Evolutionary conservation across 2,329 filamentous ascomycete genomes (phyloP).

Genomic region (Lachnellula subtilissima): DNA sequence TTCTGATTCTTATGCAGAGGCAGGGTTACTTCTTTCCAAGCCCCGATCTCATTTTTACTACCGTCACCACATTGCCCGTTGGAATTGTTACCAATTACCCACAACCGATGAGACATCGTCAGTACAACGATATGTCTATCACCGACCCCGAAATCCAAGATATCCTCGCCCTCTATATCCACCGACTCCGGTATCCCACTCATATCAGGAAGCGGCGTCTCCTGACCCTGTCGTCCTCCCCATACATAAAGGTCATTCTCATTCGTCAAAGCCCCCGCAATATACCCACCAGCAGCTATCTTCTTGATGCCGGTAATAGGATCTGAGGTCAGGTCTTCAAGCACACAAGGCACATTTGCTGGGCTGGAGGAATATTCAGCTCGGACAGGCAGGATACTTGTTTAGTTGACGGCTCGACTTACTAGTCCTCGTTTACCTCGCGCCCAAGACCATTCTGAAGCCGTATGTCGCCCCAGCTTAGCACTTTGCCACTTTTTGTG

Average conservation of each 20-base stretch:
- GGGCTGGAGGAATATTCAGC: slow-evolving; percentile 32
- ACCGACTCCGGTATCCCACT: slow-evolving; percentile 19
- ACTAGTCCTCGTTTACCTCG: slow-evolving; percentile 29
- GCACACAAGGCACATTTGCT: slow-evolving; percentile 40
- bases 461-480: slow-evolving; percentile 52
- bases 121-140: slow-evolving; percentile 55
- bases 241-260: slow-evolving; percentile 58
- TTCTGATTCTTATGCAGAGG: slow-evolving; percentile 17
- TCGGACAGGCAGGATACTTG: neutral
- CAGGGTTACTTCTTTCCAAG: slow-evolving; percentile 26
- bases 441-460: slow-evolving; percentile 54
- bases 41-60: slow-evolving; percentile 4
- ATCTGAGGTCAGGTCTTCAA: slow-evolving; percentile 44
- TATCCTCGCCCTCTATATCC: slow-evolving; percentile 42
- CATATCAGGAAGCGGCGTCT: slow-evolving; percentile 15
- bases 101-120: slow-evolving; percentile 45
- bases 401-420: neutral
- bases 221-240: slow-evolving; percentile 39
- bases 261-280: slow-evolving; percentile 52
- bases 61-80: slow-evolving; percentile 56
- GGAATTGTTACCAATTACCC: slow-evolving; percentile 50
- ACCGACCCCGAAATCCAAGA: slow-evolving; percentile 54
- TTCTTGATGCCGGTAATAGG: slow-evolving; percentile 49
- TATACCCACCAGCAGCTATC: slow-evolving; percentile 50
- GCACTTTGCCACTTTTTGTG: slow-evolving; percentile 34